phyloP scores from a whole-genome alignment of 352 stramenopile species.

The Saprolegnia diclina region DNA sequence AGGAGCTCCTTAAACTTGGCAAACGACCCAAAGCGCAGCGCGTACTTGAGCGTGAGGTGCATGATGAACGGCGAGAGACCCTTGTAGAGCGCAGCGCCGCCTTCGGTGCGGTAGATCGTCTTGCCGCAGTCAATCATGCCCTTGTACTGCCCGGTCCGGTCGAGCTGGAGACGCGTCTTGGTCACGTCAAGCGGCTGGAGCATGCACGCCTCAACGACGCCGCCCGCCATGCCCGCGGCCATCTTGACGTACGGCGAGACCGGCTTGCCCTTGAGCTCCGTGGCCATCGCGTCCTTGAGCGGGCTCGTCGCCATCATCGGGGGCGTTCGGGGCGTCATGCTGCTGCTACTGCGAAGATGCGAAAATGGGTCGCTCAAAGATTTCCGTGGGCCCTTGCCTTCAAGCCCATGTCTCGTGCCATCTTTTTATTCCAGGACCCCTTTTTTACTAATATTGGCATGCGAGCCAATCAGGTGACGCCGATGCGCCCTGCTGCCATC shows the following conservation, averaged over 20 bases:
- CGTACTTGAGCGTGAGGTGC: conserved; percentile 89
- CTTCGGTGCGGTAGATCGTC: conserved; percentile 79
- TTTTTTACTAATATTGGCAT: neutral
- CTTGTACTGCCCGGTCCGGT: conserved; percentile 69
- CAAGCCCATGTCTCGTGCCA: neutral
- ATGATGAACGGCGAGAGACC: conserved; percentile 78
- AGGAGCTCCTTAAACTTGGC: conserved; percentile 84
- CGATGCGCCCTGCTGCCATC: neutral
- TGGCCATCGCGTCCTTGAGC: conserved; percentile 66
- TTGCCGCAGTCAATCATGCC: conserved; percentile 75
- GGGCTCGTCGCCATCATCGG: conserved; percentile 67
- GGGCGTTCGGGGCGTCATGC: too few relatives aligned
- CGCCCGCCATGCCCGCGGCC: conserved; percentile 77
- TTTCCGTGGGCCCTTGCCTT: neutral
- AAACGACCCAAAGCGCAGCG: conserved; percentile 79
- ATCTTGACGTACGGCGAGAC: conserved; percentile 82
- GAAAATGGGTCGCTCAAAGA: conserved; percentile 9
- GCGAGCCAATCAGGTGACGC: neutral
- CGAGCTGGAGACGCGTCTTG: conserved; percentile 83
- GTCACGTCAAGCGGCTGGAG: conserved; percentile 81
- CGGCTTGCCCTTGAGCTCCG: conserved; percentile 57
- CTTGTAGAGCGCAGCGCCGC: conserved; percentile 74
- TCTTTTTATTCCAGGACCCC: neutral
- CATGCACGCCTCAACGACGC: conserved; percentile 76
- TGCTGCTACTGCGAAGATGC: too few relatives aligned